Evolutionary conservation across 2,329 filamentous ascomycete genomes (phyloP).

Genomic region (Nothopassalora personata): DNA sequence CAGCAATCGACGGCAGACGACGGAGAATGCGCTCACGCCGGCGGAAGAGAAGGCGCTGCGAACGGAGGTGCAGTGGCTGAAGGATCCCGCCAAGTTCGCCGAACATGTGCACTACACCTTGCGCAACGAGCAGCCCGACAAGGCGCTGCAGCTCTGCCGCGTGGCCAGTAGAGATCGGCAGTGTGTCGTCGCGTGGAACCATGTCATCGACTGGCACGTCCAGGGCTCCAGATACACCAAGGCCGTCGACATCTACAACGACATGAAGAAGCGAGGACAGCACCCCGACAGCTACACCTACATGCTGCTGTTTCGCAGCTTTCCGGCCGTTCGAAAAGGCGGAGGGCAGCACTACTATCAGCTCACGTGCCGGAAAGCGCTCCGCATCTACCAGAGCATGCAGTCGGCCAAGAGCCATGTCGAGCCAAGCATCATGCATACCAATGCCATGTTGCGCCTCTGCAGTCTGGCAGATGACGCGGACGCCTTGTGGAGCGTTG

Average conservation of each 20-base stretch:
- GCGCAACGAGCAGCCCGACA: slow-evolving; percentile 53
- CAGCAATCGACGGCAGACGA: background rate
- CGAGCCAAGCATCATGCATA: slow-evolving; percentile 71
- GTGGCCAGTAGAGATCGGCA: slow-evolving; percentile 61
- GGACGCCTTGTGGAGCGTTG: slow-evolving; percentile 73
- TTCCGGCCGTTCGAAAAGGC: slow-evolving; percentile 39
- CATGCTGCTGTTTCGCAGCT: slow-evolving; percentile 73
- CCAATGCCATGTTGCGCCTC: slow-evolving; percentile 81
- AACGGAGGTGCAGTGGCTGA: slow-evolving; percentile 57
- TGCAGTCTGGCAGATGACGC: slow-evolving; percentile 70
- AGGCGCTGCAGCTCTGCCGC: slow-evolving; percentile 64
- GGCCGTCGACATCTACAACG: slow-evolving; percentile 82
- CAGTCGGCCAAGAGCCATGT: slow-evolving; percentile 57
- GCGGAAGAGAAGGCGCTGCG: slow-evolving; percentile 33
- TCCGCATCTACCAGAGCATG: slow-evolving; percentile 74
- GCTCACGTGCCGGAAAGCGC: slow-evolving; percentile 59
- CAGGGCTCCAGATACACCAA: slow-evolving; percentile 53
- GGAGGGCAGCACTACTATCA: background rate
- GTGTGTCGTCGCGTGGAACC: slow-evolving; percentile 80
- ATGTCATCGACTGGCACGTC: slow-evolving; percentile 69
- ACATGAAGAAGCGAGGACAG: slow-evolving; percentile 95
- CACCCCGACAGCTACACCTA: slow-evolving; percentile 77
- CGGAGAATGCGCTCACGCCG: background rate
- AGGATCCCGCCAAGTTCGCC: slow-evolving; percentile 69
- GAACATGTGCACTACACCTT: slow-evolving; percentile 61